A percentile compares a stretch with the other conserved stretches of the same genome.
These are phyloP conservation scores for Fraxinus velutina DNA, from an alignment of 305 asterid genomes.

Conservation along the genomic window DNA sequence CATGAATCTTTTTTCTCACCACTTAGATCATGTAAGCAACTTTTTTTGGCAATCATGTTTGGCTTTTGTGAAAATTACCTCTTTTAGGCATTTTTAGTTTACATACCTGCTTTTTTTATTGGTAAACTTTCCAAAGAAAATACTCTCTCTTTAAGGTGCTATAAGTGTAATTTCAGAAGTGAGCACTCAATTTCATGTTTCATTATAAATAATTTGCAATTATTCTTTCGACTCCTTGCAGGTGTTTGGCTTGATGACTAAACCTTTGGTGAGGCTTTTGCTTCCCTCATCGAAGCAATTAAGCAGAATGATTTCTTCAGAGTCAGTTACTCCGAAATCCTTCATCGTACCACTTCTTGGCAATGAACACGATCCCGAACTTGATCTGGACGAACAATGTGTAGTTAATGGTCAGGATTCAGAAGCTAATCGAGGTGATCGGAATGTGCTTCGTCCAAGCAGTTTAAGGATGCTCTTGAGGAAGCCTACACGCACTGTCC, in stretches of 20 bases:
- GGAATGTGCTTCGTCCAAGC: constrained; percentile 34
- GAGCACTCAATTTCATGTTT: not conserved
- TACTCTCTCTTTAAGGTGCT: not conserved
- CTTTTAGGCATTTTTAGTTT: not conserved
- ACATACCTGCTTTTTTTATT: not conserved
- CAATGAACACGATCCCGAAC: constrained; percentile 40
- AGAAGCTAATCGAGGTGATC: constrained; percentile 20
- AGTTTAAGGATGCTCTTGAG: constrained; percentile 45
- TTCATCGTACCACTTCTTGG: constrained; percentile 51
- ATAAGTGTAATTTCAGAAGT: not conserved
- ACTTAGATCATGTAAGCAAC: not conserved
- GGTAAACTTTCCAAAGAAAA: not conserved
- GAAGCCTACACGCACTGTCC: constrained; percentile 57
- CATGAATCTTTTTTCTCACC: not conserved
- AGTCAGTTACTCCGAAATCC: constrained; percentile 46
- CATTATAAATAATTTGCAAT: not conserved
- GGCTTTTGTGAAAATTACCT: not conserved
- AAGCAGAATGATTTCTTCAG: constrained; percentile 39
- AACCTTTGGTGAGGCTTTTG: constrained; percentile 64
- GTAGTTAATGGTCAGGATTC: constrained; percentile 21
- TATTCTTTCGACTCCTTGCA: constrained; percentile 19
- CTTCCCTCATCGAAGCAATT: constrained; percentile 47
- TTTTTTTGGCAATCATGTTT: not conserved
- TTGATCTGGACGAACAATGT: constrained; percentile 27
- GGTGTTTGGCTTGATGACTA: constrained; percentile 66